These are phyloP conservation scores for Lagenidium giganteum DNA, from an alignment of 352 stramenopile species.

Conservation along the genomic window DNA sequence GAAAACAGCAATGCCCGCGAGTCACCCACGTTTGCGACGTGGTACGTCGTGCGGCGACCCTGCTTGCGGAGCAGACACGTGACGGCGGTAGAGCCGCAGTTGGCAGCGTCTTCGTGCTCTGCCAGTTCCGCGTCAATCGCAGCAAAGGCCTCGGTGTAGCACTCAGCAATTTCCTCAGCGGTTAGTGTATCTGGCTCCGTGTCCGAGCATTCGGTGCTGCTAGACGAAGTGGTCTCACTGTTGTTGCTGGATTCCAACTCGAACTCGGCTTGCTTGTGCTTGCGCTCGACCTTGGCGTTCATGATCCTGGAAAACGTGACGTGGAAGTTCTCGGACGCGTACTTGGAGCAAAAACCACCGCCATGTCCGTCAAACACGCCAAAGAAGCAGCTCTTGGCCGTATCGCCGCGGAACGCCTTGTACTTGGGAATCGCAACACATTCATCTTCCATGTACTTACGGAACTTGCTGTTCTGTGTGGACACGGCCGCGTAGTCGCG, in stretches of 20 bases:
- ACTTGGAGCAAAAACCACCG: conserved; percentile 75
- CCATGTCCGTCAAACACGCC: conserved; percentile 81
- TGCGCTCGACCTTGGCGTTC: conserved; percentile 29
- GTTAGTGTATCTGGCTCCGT: conserved; percentile 42
- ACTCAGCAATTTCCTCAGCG: conserved; percentile 51
- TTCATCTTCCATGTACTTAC: conserved; percentile 82
- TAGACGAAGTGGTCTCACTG: conserved; percentile 44
- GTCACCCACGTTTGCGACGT: conserved; percentile 78
- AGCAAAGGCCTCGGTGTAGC: conserved; percentile 55
- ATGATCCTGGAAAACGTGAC: conserved; percentile 39
- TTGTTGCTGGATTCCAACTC: conserved; percentile 33
- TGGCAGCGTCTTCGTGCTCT: conserved; percentile 57
- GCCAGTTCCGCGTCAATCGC: conserved; percentile 60
- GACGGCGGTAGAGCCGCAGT: conserved; percentile 70
- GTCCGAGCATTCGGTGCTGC: conserved; percentile 28
- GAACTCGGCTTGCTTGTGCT: conserved; percentile 20
- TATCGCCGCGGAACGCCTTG: conserved; percentile 46
- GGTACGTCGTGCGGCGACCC: conserved; percentile 51
- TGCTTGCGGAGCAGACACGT: conserved; percentile 62
- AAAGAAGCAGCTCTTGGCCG: conserved; percentile 73
- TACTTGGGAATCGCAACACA: conserved; percentile 73
- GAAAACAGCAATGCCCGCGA: conserved; percentile 68
- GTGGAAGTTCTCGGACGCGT: conserved; percentile 70
- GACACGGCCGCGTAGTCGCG: conserved; percentile 68
- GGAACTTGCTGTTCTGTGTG: conserved; percentile 76